These are phyloP conservation scores for Leptosphaerulina australis DNA, from an alignment of 2,329 filamentous ascomycete genomes.

Conservation along the genomic window DNA sequence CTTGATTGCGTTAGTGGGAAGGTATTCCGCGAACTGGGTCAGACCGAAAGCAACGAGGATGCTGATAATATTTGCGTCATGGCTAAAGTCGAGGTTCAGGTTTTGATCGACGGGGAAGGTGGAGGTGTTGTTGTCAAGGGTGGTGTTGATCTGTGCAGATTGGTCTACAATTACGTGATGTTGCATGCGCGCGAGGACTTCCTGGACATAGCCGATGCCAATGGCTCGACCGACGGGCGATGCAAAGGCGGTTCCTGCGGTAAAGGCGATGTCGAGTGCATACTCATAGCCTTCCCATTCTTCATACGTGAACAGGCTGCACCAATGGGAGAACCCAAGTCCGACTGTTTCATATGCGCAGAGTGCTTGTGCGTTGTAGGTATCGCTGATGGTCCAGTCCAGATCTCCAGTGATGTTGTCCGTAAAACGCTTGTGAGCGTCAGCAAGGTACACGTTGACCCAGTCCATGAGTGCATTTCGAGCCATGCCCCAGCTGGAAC, in stretches of 20 bases:
- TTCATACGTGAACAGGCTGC: conserved; percentile 73
- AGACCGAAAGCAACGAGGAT: conserved; percentile 76
- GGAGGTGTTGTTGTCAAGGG: conserved; percentile 67
- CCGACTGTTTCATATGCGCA: conserved; percentile 82
- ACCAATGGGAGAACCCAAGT: conserved; percentile 76
- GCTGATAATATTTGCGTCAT: conserved; percentile 75
- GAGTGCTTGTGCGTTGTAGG: conserved; percentile 70
- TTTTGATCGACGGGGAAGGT: conserved; percentile 77
- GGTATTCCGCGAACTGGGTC: conserved; percentile 66
- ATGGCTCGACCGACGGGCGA: conserved; percentile 71
- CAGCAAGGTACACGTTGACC: conserved; percentile 67
- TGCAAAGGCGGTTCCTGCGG: conserved; percentile 66
- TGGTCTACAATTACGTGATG: conserved; percentile 62
- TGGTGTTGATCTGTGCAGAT: conserved; percentile 63
- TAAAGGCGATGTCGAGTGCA: conserved; percentile 69
- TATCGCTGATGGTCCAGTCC: conserved; percentile 45
- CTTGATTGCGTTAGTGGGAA: conserved; percentile 63
- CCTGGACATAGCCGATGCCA: conserved; percentile 71
- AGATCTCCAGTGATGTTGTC: conserved; percentile 53
- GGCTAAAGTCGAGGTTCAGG: conserved; percentile 78
- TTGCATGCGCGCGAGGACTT: conserved; percentile 72
- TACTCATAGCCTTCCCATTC: conserved; percentile 79
- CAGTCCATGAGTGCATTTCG: conserved; percentile 62
- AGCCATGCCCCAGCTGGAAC: conserved; percentile 58
- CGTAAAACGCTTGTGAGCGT: conserved; percentile 67